phyloP scores from a whole-genome alignment of 2,329 filamentous ascomycete genomes.

The Elsinoe batatas region DNA sequence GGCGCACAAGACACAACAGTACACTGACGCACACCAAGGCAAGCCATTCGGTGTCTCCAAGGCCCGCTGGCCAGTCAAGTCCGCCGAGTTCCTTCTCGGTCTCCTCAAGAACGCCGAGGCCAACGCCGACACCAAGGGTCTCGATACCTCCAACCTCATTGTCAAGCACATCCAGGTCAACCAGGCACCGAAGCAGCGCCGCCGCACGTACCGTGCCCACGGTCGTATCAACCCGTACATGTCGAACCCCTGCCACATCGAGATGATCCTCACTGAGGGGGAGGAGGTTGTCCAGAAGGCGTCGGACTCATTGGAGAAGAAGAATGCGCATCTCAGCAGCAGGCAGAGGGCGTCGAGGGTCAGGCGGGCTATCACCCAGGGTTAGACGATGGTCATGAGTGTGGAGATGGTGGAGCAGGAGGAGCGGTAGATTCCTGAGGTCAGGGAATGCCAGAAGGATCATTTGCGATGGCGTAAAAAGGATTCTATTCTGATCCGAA shows the following conservation, averaged over 20 bases:
- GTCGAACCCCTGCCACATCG: conserved; percentile 99
- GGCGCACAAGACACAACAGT: conserved; percentile 12
- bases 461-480: conserved; percentile 14
- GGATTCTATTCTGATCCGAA: conserved; percentile 13
- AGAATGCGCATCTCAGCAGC: conserved; percentile 57
- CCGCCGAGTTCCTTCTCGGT: conserved; percentile 92
- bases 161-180: conserved; percentile 99
- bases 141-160: conserved; percentile 92
- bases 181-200: conserved; percentile 98
- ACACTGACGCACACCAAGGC: conserved; percentile 48
- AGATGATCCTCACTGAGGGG: conserved; percentile 97
- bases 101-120: conserved; percentile 96
- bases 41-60: conserved; percentile 98
- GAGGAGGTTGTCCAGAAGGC: conserved; percentile 94
- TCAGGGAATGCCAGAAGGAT: neutral
- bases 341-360: conserved; percentile 74
- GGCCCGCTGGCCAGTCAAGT: conserved; percentile 99
- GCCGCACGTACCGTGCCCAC: conserved; percentile 99
- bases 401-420: neutral
- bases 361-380: conserved; percentile 49
- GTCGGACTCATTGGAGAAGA: conserved; percentile 54
- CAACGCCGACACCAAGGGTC: conserved; percentile 93
- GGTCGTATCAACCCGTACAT: conserved; percentile 99
- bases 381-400: conserved; percentile 17
- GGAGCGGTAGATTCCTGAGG: neutral